Evolutionary conservation across 176 grass and related monocot species (phyloP).

Genomic region (Hordeum marinum): DNA sequence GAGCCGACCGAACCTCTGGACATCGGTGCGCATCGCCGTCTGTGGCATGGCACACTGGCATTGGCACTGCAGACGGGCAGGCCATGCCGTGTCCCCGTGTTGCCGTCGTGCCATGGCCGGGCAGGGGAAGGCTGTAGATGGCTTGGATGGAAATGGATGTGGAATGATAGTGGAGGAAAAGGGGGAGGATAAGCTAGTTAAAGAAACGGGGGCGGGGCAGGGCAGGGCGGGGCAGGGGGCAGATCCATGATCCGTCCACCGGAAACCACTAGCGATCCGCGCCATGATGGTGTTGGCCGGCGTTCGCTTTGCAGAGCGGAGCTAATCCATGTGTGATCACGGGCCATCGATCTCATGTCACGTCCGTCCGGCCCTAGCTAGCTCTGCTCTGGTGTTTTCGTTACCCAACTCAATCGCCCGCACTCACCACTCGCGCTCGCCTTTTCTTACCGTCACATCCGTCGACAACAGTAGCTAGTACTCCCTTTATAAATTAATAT

Average conservation of each 20-base stretch:
- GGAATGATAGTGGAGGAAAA: conserved; percentile 18
- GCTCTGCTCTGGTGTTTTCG: background rate
- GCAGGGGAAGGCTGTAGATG: background rate
- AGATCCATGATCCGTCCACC: background rate
- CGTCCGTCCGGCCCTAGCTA: background rate
- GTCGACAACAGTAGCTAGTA: conserved; percentile 37
- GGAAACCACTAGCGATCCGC: background rate
- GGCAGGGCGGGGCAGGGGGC: background rate
- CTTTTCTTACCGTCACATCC: conserved; percentile 23
- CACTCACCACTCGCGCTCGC: background rate
- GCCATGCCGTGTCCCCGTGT: background rate
- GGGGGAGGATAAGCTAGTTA: background rate
- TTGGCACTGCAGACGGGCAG: background rate
- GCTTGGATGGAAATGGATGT: background rate
- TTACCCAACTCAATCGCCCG: background rate
- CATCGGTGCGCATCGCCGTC: conserved; percentile 1
- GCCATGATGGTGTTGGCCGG: background rate
- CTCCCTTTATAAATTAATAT: too few relatives aligned
- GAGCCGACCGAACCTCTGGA: background rate
- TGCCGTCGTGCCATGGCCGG: background rate
- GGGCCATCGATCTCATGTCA: conserved; percentile 9
- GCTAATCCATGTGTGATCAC: background rate
- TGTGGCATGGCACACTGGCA: background rate
- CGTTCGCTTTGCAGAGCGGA: background rate
- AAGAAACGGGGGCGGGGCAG: background rate